Conservation (phyloP, 2,329 filamentous ascomycete genomes). For the Neoascochyta sp. region DNA sequence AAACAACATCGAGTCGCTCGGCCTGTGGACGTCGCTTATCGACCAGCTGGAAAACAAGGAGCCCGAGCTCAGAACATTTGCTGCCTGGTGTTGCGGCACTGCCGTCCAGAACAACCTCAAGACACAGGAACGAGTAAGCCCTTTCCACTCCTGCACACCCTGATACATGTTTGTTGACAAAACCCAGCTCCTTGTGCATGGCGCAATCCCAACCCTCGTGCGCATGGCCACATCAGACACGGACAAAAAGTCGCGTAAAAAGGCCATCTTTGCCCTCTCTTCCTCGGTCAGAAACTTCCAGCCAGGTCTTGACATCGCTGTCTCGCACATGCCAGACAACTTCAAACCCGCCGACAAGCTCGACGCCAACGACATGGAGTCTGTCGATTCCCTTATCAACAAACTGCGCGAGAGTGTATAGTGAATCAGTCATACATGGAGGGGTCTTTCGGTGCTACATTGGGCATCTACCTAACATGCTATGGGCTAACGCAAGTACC, state of each 20-base stretch:
- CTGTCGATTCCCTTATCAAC: constrained; percentile 70
- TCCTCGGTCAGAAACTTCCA: constrained; percentile 86
- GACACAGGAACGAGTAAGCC: constrained; percentile 67
- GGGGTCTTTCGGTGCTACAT: too few species aligned
- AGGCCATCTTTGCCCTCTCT: constrained; percentile 85
- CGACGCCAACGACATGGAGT: constrained; percentile 86
- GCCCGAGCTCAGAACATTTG: constrained; percentile 72
- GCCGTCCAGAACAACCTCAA: constrained; percentile 94
- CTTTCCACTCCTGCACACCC: not conserved
- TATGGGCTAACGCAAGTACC: too few species aligned
- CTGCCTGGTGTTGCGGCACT: constrained; percentile 91
- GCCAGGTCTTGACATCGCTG: constrained; percentile 61
- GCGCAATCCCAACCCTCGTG: constrained; percentile 68
- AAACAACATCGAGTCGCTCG: constrained; percentile 79
- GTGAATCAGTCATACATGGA: too few species aligned
- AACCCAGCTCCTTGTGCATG: constrained; percentile 52
- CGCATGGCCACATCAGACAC: constrained; percentile 60
- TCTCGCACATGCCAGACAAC: constrained; percentile 65
- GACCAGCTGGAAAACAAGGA: constrained; percentile 65
- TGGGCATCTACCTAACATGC: too few species aligned
- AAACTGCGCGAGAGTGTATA: constrained; percentile 46
- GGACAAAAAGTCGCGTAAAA: constrained; percentile 66
- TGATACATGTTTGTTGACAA: constrained; percentile 20
- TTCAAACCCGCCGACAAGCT: constrained; percentile 57
- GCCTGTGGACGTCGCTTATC: constrained; percentile 79